Evolutionary conservation across 257 asterid species (phyloP), one percentile per base, ranked within the genome.

Genomic region (Eucommia ulmoides): DNA sequence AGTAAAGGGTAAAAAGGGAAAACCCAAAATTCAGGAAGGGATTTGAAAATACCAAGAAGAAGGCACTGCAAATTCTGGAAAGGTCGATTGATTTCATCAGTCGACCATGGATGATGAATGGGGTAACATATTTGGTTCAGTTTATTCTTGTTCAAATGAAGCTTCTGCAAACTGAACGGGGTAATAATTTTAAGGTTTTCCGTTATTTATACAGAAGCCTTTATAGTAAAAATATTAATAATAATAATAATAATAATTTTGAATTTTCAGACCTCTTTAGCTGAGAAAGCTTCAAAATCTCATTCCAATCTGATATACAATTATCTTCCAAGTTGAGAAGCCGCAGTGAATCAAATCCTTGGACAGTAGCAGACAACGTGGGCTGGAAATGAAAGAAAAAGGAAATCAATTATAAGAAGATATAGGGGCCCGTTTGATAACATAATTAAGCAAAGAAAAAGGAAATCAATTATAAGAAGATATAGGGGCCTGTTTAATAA

Each of bases 241-340:
- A 41, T 38, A 1, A n/a, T n/a, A n/a, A n/a, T n/a, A n/a, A n/a
- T n/a, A n/a, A n/a, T n/a, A n/a, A n/a, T n/a, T n/a, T n/a, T n/a
- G 16, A 49, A 52, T 49, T 51, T 55, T 23, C 29, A 29, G 66
- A 91, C 99, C 99, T 73, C 65, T 21, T 69, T 53, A 91, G 63
- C 23, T 69, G 81, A 18, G 96, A 76, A 55, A 91, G 80, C 71
- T 79, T 80, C 61, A 73, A 22, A 48, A 91, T 72, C 70, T 87
- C 96, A 60, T 77, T 81, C 99, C 99, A 91, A 64, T 70, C 52
- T 24, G 78, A 66, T 73, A 91, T 65, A 48, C 71, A 71, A 68
- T 86, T 91, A 71, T 78, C 73, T 69, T 86, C 96, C 71, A 91
- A 70, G 73, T 91, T 83, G 54, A 91, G 89, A 62, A 81, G 76